These are phyloP conservation scores for Hydnomerulius pinastri DNA, from an alignment of 768 basidiomycete species.

Conservation along the genomic window DNA sequence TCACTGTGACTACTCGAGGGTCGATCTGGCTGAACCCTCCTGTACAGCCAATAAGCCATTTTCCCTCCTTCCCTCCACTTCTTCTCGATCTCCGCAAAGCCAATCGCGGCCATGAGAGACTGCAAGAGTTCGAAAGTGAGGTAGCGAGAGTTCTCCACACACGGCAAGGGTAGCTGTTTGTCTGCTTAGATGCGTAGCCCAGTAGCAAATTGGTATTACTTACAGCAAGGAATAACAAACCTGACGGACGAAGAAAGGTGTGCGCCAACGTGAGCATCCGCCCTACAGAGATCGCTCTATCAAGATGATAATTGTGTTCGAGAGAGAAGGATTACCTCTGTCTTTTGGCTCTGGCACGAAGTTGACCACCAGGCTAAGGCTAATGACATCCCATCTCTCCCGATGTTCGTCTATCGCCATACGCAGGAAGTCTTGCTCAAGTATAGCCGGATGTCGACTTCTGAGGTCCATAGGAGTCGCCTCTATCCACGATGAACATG, in stretches of 20 bases:
- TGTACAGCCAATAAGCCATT: slow-evolving; percentile 86
- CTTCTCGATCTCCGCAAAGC: slow-evolving; percentile 60
- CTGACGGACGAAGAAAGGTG: slow-evolving; percentile 51
- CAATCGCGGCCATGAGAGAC: slow-evolving; percentile 58
- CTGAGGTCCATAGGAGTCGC: slow-evolving; percentile 79
- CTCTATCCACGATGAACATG: slow-evolving; percentile 70
- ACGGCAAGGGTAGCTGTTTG: slow-evolving; percentile 79
- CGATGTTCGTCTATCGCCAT: slow-evolving; percentile 53
- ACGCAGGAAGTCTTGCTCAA: slow-evolving; percentile 83
- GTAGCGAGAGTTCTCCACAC: slow-evolving; percentile 85
- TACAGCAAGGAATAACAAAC: slow-evolving; percentile 72
- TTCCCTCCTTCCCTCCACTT: slow-evolving; percentile 73
- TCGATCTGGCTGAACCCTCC: slow-evolving; percentile 34
- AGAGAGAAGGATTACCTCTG: slow-evolving; percentile 53
- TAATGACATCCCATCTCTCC: slow-evolving; percentile 74
- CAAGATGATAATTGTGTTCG: not conserved
- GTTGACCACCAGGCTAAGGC: slow-evolving; percentile 87
- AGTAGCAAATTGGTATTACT: slow-evolving; percentile 26
- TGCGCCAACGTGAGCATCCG: slow-evolving; percentile 69
- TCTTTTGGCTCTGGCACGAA: slow-evolving; percentile 77
- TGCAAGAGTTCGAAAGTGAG: slow-evolving; percentile 60
- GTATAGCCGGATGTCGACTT: slow-evolving; percentile 78
- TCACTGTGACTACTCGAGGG: slow-evolving; percentile 11
- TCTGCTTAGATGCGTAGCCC: slow-evolving; percentile 9
- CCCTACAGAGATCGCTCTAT: slow-evolving; percentile 42